These are phyloP conservation scores for Plasmodium blacklocki DNA, from an alignment of 169 alveolate genomes.

Conservation along the genomic window DNA sequence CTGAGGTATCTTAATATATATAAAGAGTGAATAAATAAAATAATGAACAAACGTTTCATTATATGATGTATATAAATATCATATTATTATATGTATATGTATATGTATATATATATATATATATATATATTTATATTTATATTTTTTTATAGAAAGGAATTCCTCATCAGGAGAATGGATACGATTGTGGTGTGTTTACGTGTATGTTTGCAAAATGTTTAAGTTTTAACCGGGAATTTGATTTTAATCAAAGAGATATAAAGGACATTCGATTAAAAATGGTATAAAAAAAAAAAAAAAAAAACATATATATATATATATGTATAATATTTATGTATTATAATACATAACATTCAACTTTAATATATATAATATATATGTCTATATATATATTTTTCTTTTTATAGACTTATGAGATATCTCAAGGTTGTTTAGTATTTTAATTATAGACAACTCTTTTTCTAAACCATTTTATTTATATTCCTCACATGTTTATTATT, in stretches of 20 bases:
- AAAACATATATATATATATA: neutral
- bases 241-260: conserved; percentile 85
- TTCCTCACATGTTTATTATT: no score
- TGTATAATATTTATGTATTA: neutral
- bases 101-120: neutral
- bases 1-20: conserved; percentile 27
- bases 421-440: conserved; percentile 38
- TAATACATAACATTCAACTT: neutral
- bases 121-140: neutral
- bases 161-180: conserved; percentile 89
- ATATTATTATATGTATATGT: neutral
- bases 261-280: conserved; percentile 78
- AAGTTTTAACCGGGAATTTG: conserved; percentile 84
- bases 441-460: neutral
- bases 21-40: neutral
- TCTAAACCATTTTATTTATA: no score
- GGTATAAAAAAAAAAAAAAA: conserved; percentile 49
- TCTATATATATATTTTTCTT: conserved; percentile 4
- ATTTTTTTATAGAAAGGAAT: conserved; percentile 44
- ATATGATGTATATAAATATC: neutral
- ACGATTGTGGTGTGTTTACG: conserved; percentile 92
- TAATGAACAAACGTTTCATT: neutral
- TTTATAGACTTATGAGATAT: conserved; percentile 63
- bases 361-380: neutral
- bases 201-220: conserved; percentile 92